phyloP scores from a whole-genome alignment of 768 basidiomycete genomes.

The Xerocomus spinulosus region DNA sequence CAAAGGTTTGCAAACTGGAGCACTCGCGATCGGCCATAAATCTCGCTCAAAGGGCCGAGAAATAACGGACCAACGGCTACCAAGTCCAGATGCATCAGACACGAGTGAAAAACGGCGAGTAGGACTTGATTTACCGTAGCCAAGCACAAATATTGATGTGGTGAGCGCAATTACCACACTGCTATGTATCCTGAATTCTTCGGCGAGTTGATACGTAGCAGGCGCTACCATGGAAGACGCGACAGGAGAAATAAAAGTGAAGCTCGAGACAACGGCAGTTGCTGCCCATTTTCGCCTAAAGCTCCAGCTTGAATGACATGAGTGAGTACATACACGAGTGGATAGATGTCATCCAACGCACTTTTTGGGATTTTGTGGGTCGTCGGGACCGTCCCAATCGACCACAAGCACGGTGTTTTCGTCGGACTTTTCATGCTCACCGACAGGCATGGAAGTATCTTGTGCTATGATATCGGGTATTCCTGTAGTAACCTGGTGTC shows the following conservation, averaged over 20 bases:
- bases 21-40: slow-evolving; percentile 62
- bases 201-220: slow-evolving; percentile 47
- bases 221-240: slow-evolving; percentile 76
- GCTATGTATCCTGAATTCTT: slow-evolving; percentile 52
- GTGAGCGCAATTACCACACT: slow-evolving; percentile 48
- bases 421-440: neutral
- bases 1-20: slow-evolving; percentile 62
- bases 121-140: slow-evolving; percentile 43
- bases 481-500: neutral
- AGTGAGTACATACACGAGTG: neutral
- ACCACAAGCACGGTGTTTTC: slow-evolving; percentile 32
- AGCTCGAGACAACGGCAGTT: slow-evolving; percentile 58
- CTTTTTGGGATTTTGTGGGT: slow-evolving; percentile 59
- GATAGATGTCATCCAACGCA: slow-evolving; percentile 18
- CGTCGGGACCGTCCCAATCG: slow-evolving; percentile 61
- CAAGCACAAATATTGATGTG: slow-evolving; percentile 56
- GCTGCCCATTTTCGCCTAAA: slow-evolving; percentile 59
- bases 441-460: neutral
- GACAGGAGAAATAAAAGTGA: slow-evolving; percentile 65
- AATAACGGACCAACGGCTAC: slow-evolving; percentile 33
- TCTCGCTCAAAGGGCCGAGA: slow-evolving; percentile 63
- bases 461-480: neutral
- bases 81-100: neutral
- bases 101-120: neutral
- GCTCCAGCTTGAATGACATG: slow-evolving; percentile 45